Evolutionary conservation across 768 basidiomycete species (phyloP).

Genomic region (Lactarius quietus): DNA sequence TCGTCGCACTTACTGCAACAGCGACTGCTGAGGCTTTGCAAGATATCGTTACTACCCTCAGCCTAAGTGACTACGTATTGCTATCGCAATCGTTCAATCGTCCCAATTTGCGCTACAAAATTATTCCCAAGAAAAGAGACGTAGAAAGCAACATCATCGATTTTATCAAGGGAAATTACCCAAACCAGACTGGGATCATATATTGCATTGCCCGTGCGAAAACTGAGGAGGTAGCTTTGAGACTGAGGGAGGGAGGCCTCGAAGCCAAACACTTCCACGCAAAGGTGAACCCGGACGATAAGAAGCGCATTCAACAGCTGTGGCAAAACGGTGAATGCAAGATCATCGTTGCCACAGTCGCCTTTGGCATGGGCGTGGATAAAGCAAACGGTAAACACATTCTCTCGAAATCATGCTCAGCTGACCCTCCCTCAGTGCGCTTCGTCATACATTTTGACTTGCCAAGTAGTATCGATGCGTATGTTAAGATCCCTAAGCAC

Average conservation of each 20-base stretch:
- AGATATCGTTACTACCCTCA: constrained; percentile 73
- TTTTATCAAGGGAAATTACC: constrained; percentile 61
- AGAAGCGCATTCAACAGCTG: constrained; percentile 54
- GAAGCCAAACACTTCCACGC: constrained; percentile 85
- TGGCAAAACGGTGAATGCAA: constrained; percentile 73
- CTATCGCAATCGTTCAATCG: constrained; percentile 90
- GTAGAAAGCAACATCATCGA: constrained; percentile 58
- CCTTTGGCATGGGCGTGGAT: constrained; percentile 98
- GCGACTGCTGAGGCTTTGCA: constrained; percentile 74
- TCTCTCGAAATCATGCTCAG: not conserved
- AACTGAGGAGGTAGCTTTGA: constrained; percentile 78
- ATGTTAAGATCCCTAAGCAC: constrained; percentile 28
- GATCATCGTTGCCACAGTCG: constrained; percentile 93
- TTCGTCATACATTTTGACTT: constrained; percentile 88
- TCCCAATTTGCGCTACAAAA: constrained; percentile 77
- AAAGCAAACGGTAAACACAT: constrained; percentile 62
- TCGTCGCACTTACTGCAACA: constrained; percentile 97
- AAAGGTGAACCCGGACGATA: constrained; percentile 59
- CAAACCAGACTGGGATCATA: constrained; percentile 70
- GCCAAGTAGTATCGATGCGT: constrained; percentile 84
- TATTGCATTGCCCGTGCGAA: constrained; percentile 70
- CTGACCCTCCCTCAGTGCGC: constrained; percentile 51
- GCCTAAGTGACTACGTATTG: constrained; percentile 52
- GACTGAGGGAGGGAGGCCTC: constrained; percentile 57
- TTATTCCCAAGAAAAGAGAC: constrained; percentile 47